A percentile compares a stretch with the other conserved stretches of the same genome.
Evolutionary conservation across 129 eudicot species (phyloP).

Genomic region (Apium graveolens): DNA sequence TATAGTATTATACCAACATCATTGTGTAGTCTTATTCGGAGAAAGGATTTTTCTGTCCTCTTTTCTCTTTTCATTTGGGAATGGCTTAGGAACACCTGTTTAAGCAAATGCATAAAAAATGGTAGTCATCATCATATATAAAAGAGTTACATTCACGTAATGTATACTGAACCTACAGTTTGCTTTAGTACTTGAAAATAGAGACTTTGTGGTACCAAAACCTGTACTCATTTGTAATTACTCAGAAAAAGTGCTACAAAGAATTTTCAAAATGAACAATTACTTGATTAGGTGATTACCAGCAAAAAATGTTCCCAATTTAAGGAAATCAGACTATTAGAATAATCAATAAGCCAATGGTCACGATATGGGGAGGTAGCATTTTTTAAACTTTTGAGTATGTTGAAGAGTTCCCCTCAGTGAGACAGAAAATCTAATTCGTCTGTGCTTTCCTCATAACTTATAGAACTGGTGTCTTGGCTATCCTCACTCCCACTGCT

Average conservation of each 20-base stretch:
- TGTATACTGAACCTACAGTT: not conserved
- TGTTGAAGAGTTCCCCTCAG: constrained; percentile 2
- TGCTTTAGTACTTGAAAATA: not conserved
- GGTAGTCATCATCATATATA: not conserved
- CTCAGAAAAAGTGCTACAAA: not conserved
- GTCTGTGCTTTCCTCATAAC: constrained; percentile 58
- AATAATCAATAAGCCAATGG: not conserved
- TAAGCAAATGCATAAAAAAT: not conserved
- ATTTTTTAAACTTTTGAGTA: not conserved
- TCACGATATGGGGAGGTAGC: not conserved
- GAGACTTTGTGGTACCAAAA: not conserved
- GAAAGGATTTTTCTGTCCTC: no score
- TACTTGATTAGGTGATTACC: not conserved
- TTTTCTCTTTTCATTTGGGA: not conserved
- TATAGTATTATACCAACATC: no score
- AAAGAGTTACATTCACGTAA: not conserved
- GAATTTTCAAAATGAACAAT: not conserved
- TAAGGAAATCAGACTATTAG: not conserved
- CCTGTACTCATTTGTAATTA: not conserved
- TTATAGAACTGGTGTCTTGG: constrained; percentile 26
- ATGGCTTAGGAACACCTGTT: not conserved
- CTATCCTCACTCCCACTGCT: constrained; percentile 43
- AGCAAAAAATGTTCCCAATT: not conserved
- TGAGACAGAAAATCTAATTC: constrained; percentile 39
- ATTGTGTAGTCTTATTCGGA: no score